Base-by-base conservation (phyloP, 331 rosid species). In the Spiraea crenata region DNA sequence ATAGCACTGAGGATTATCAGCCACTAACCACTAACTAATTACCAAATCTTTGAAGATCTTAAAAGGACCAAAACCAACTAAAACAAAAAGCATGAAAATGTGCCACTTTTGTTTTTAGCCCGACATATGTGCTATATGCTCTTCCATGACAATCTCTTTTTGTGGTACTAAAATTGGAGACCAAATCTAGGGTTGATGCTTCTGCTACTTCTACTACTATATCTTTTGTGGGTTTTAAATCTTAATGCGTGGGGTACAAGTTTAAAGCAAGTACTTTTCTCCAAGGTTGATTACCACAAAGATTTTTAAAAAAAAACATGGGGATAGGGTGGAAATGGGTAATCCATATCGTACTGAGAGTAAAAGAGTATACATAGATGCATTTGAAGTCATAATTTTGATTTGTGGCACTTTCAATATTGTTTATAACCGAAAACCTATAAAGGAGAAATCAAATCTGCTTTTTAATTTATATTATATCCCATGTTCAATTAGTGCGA, bases 21-120 rank as follows among this genome's bases (percentile, higher is more conserved):
- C 76, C 77, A 74, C 58, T 73, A 76, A 64, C 62, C 31, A 25
- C 31, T 25, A 19, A 12, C 7, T 16, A 37, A 6, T 57, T 31
- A 74, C 74, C 71, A 76, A 61, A 85, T 82, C 86, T 57, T 71
- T 52, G 57, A 59, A 50, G 76, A 79, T 86, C 83, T 74, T 79
- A 41, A 67, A 56, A 64, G 39, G 69, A 10, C 44, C 64, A 59
- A 62, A 71, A 50, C 61, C 59, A 61, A 56, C 56, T 39, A 17
- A 69, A 25, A 66, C 19, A 75, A 40, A 67, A 65, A 13, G 64
- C 65, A 41, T 0, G 25, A 57, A 58, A 58, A 34, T 13, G 65
- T 46, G 64, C 31, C 49, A 13, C 55, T 19, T 16, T 25, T 59
- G 31, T 25, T 47, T 76, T 69, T 19, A 35, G 15, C 62, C 69